Conservation (phyloP, 2,329 filamentous ascomycete genomes). For the Talaromyces atroroseus region DNA sequence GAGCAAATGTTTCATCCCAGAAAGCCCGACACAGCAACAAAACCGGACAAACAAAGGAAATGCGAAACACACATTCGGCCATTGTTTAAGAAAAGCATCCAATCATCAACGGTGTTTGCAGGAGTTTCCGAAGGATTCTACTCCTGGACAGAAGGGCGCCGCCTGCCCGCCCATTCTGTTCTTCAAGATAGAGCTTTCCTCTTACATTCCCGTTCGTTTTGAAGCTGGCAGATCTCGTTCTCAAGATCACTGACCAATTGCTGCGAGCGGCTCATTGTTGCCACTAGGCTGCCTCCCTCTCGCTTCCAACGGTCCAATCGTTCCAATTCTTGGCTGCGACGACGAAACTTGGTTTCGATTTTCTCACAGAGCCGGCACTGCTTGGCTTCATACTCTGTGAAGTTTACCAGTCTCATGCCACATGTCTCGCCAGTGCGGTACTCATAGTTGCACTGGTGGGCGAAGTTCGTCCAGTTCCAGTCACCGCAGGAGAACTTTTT, state of each 20-base stretch:
- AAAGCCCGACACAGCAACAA: constrained; percentile 6
- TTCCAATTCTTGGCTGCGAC: constrained; percentile 65
- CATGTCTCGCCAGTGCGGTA: constrained; percentile 96
- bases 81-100: constrained; percentile 3
- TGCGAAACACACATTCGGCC: constrained; percentile 15
- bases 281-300: constrained; percentile 58
- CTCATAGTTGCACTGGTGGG: constrained; percentile 87
- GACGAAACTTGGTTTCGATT: constrained; percentile 76
- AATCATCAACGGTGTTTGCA: constrained; percentile 2
- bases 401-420: constrained; percentile 82
- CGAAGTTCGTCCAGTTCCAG: constrained; percentile 93
- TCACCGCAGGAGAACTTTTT: constrained; percentile 79
- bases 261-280: constrained; percentile 60
- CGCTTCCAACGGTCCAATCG: constrained; percentile 72
- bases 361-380: constrained; percentile 84
- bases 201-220: constrained; percentile 49
- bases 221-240: constrained; percentile 62
- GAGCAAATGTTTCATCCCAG: constrained; percentile 5
- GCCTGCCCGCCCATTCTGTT: background rate
- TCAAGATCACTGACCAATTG: constrained; percentile 69
- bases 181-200: constrained; percentile 26
- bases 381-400: constrained; percentile 57
- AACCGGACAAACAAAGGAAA: background rate
- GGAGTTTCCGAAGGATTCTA: background rate
- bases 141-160: background rate